Conservation (phyloP, 208 protist species). For the Crithidia mellificae region DNA sequence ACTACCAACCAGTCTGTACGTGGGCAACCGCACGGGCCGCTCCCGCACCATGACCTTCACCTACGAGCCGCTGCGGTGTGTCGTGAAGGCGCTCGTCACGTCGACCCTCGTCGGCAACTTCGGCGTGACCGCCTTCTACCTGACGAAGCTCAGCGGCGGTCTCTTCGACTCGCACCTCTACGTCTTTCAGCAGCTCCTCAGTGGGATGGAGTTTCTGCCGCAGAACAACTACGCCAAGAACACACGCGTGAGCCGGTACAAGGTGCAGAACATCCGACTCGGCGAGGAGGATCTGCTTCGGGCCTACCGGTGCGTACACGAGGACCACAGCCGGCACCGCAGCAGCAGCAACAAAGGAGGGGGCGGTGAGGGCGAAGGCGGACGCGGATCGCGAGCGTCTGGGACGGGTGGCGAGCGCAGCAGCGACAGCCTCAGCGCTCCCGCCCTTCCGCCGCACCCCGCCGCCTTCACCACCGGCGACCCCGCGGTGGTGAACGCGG, state of each 20-base stretch:
- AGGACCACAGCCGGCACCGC: not conserved
- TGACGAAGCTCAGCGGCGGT: conserved; percentile 75
- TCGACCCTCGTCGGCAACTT: conserved; percentile 77
- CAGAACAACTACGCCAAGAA: conserved; percentile 35
- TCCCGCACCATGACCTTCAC: conserved; percentile 79
- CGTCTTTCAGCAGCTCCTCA: conserved; percentile 77
- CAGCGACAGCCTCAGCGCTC: not conserved
- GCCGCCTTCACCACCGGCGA: conserved; percentile 19
- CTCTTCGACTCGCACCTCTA: conserved; percentile 87
- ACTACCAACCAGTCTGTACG: conserved; percentile 54
- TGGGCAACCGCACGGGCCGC: conserved; percentile 70
- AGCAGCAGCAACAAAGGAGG: not conserved
- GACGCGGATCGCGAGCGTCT: not conserved
- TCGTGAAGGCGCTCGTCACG: conserved; percentile 78
- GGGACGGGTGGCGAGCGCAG: not conserved
- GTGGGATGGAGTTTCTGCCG: conserved; percentile 56
- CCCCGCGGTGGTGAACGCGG: conserved; percentile 13
- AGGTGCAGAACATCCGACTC: conserved; percentile 68
- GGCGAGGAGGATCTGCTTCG: conserved; percentile 66
- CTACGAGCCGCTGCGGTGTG: conserved; percentile 74
- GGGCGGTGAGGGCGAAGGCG: not conserved
- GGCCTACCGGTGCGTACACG: conserved; percentile 44
- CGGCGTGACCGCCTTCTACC: conserved; percentile 80
- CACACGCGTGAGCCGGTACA: conserved; percentile 55
- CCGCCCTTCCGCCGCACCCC: conserved; percentile 7